Base-by-base conservation (phyloP, 1,139 yeast species). In the Candida tetrigidarum region DNA sequence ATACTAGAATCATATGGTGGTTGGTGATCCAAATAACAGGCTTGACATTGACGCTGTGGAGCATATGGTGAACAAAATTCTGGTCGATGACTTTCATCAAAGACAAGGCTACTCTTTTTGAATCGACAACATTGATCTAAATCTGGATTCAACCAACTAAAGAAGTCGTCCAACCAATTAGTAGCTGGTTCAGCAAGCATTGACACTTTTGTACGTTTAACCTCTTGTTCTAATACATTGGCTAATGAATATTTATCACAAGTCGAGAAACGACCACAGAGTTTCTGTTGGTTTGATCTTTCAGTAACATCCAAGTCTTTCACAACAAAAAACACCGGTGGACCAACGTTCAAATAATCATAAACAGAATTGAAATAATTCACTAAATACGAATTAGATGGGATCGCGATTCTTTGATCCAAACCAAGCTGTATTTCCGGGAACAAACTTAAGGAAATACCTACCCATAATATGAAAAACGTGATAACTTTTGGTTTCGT, bases 81-180 rank as follows among this genome's bases (percentile, higher is more conserved):
- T 6, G 53, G 52, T n/a, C 43, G 38, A 8, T 44, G 41, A 14
- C 48, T 51, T 12, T 32, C 42, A 35, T 33, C 32, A 15, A 39
- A 32, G 5, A 37, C 32, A 15, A 39, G 32, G 5, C 51, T 43
- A 3, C 54, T 50, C 55, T 83, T 84, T 50, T 76, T 77, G 32
- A 83, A 69, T 23, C 96, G 71, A 59, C 98, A 93, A 64, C 99
- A 93, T 54, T 87, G 86, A 53, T 86, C 95, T 43, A 92, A 72
- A 37, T 79, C 80, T 0, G 99, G 99, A 58, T 91, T 91, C 49
- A 92, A 69, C 87, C 95, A 93, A 39, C 83, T 78, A 51, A 93
- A 74, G 60, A 82, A 92, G 59, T 93, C 98, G 63, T 93, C 99
- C 43, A 91, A 70, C 98, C 98, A 93, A 56, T 86, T 86, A 1